phyloP scores from a whole-genome alignment of 1,284 basidiomycete genomes.

The Meripilus lineatus region DNA sequence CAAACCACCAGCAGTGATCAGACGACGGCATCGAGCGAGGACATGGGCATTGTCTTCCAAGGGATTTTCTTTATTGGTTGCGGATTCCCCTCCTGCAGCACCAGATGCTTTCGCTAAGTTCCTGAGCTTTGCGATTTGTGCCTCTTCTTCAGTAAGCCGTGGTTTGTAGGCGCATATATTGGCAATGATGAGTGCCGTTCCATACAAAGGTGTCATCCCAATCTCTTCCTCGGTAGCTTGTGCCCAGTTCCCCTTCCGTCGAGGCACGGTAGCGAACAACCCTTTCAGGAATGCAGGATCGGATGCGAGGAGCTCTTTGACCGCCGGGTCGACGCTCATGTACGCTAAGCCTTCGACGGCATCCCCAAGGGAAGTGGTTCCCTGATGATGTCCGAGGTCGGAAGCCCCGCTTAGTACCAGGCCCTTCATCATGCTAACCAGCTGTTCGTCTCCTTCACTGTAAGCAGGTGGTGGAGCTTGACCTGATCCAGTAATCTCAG shows the following conservation, averaged over 20 bases:
- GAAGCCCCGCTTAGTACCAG: conserved; percentile 46
- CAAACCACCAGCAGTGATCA: conserved; percentile 60
- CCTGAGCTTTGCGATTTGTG: conserved; percentile 72
- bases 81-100: conserved; percentile 28
- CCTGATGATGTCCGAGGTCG: conserved; percentile 23
- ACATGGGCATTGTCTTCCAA: conserved; percentile 65
- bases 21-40: conserved; percentile 47
- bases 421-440: conserved; percentile 53
- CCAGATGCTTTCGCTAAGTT: conserved; percentile 56
- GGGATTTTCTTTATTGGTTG: conserved; percentile 21
- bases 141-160: conserved; percentile 71
- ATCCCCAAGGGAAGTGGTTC: conserved; percentile 43
- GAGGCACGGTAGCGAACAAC: conserved; percentile 58
- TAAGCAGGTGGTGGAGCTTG: conserved; percentile 26
- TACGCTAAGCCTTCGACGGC: conserved; percentile 83
- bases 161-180: conserved; percentile 73
- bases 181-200: conserved; percentile 66
- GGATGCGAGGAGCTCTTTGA: conserved; percentile 62
- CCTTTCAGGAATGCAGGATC: conserved; percentile 53
- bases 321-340: conserved; percentile 58
- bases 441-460: conserved; percentile 44
- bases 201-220: conserved; percentile 62
- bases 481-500: conserved; percentile 28
- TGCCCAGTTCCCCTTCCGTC: conserved; percentile 33
- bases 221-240: conserved; percentile 25